A percentile compares a stretch with the other conserved stretches of the same genome.
Conservation (phyloP, 2,329 filamentous ascomycete genomes). For the Penicillium sp. region DNA sequence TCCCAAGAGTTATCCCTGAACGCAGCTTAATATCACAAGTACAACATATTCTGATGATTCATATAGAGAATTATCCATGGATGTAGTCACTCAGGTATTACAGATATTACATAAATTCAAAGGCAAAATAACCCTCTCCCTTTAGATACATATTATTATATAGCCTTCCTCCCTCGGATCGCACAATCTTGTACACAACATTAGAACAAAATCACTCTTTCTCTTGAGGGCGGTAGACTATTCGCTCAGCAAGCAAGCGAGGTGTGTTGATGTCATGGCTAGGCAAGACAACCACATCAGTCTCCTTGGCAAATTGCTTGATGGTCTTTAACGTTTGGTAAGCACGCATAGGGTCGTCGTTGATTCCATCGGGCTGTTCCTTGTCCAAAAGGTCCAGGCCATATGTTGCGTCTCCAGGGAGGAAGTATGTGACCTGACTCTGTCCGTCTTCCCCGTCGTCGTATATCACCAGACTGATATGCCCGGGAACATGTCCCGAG, state of each 20-base stretch:
- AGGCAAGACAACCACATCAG: constrained; percentile 18
- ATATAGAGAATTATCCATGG: background rate
- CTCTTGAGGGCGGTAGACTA: constrained; percentile 8
- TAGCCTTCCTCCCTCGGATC: background rate
- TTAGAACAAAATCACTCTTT: background rate
- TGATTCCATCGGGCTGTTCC: constrained; percentile 37
- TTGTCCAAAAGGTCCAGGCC: constrained; percentile 30
- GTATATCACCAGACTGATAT: constrained; percentile 35
- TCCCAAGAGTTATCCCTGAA: background rate
- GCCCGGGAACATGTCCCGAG: constrained; percentile 38
- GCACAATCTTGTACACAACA: background rate
- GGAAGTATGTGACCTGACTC: constrained; percentile 9
- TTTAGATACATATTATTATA: background rate
- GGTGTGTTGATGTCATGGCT: constrained; percentile 17
- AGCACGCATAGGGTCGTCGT: constrained; percentile 30
- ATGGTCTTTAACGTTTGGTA: constrained; percentile 33
- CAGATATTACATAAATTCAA: background rate
- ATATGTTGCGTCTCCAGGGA: constrained; percentile 31
- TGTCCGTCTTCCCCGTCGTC: background rate
- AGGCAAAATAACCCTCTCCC: background rate
- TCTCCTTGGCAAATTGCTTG: constrained; percentile 31
- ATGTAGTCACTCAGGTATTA: background rate
- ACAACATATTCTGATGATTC: background rate
- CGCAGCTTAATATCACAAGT: background rate
- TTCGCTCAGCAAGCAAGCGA: constrained; percentile 11